Evolutionary conservation across 768 basidiomycete species (phyloP).

Genomic region (Auricularia sp.): DNA sequence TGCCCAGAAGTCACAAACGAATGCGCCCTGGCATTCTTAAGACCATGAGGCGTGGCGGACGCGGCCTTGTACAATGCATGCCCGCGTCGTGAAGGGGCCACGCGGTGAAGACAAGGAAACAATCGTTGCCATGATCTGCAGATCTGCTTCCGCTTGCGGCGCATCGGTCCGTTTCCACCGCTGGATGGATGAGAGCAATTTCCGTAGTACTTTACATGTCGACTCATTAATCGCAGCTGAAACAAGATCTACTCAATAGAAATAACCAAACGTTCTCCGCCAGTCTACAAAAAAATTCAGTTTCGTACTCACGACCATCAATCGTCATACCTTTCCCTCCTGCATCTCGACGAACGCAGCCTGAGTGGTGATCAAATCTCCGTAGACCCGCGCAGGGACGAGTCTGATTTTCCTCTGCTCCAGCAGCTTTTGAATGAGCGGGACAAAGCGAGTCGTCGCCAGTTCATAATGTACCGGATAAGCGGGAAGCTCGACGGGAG

Average conservation of each 20-base stretch:
- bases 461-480: neutral
- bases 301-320: neutral
- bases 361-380: neutral
- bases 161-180: no score
- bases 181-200: no score
- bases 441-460: neutral
- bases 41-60: no score
- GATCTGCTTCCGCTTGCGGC: no score
- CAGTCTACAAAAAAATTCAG: neutral
- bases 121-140: no score
- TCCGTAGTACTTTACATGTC: no score
- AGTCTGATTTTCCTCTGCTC: neutral
- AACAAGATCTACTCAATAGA: neutral
- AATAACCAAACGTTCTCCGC: neutral
- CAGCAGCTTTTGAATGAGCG: neutral
- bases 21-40: no score
- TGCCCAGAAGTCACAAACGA: no score
- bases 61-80: no score
- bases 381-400: neutral
- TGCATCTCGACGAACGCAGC: neutral
- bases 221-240: no score
- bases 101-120: no score
- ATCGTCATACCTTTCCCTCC: neutral
- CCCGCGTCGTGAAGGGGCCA: no score
- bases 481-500: neutral